A percentile compares a stretch with the other conserved stretches of the same genome.
phyloP scores from a whole-genome alignment of 305 asterid genomes.

The Fraxinus albicans region DNA sequence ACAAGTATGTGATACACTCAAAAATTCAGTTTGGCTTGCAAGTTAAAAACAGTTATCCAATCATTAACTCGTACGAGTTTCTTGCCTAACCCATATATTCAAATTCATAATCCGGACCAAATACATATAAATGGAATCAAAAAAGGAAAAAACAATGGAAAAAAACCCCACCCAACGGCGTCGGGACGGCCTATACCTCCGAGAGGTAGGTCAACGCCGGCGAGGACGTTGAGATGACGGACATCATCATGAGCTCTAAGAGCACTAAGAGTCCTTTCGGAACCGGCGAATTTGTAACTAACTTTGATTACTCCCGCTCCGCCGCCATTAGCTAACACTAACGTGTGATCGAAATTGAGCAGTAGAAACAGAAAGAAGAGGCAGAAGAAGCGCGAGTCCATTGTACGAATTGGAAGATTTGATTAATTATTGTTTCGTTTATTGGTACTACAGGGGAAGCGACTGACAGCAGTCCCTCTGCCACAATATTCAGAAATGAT shows the following conservation, averaged over 20 bases:
- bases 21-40: neutral
- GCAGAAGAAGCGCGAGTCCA: constrained; percentile 39
- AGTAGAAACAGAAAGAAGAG: constrained; percentile 24
- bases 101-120: neutral
- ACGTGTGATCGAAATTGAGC: constrained; percentile 21
- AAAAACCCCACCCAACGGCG: constrained; percentile 64
- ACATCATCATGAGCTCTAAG: constrained; percentile 80
- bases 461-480: no score
- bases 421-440: neutral
- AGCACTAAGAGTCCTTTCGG: constrained; percentile 65
- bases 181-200: constrained; percentile 98
- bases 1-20: neutral
- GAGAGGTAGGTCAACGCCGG: constrained; percentile 96
- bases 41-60: neutral
- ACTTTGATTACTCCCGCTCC: constrained; percentile 71
- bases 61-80: neutral
- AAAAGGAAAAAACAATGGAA: neutral
- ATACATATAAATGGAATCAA: neutral
- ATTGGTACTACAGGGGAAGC: neutral
- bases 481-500: no score
- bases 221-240: constrained; percentile 72
- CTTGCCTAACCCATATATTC: neutral
- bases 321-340: constrained; percentile 1
- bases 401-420: constrained; percentile 6
- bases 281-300: constrained; percentile 71